Percentiles rank a stretch among this genome's conserved stretches.
phyloP scores from a whole-genome alignment of 2,329 filamentous ascomycete species.

The Microdochium nivale region DNA sequence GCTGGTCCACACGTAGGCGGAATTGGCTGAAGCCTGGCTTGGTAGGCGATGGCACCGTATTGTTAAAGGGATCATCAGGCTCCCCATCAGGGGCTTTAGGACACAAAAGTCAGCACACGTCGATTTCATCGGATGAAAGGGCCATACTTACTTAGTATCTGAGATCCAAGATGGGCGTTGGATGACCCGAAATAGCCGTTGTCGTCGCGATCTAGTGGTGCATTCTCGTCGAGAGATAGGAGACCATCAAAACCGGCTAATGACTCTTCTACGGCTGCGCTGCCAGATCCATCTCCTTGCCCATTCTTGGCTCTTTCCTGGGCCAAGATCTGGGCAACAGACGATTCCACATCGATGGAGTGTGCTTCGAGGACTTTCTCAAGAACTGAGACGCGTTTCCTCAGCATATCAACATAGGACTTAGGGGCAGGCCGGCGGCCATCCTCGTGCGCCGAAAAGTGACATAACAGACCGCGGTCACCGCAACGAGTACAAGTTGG shows the following conservation, averaged over 20 bases:
- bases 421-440: constrained; percentile 24
- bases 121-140: no score
- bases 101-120: constrained; percentile 2
- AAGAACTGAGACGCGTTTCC: constrained; percentile 20
- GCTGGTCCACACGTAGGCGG: not conserved
- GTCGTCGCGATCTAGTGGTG: constrained; percentile 26
- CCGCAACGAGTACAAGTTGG: constrained; percentile 23
- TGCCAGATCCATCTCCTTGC: constrained; percentile 2
- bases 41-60: not conserved
- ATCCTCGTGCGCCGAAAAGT: constrained; percentile 20
- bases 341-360: constrained; percentile 19
- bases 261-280: constrained; percentile 10
- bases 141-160: constrained; percentile 6
- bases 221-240: constrained; percentile 22
- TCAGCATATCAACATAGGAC: constrained; percentile 23
- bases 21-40: not conserved
- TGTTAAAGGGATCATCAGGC: constrained; percentile 4
- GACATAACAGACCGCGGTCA: constrained; percentile 18
- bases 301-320: not conserved
- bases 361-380: constrained; percentile 18
- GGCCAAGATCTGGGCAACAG: constrained; percentile 10
- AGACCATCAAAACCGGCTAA: constrained; percentile 19
- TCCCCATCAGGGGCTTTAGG: constrained; percentile 2
- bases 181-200: constrained; percentile 25
- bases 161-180: constrained; percentile 22